Base-by-base conservation (phyloP, 257 asterid species). In the Solanum phureja region DNA sequence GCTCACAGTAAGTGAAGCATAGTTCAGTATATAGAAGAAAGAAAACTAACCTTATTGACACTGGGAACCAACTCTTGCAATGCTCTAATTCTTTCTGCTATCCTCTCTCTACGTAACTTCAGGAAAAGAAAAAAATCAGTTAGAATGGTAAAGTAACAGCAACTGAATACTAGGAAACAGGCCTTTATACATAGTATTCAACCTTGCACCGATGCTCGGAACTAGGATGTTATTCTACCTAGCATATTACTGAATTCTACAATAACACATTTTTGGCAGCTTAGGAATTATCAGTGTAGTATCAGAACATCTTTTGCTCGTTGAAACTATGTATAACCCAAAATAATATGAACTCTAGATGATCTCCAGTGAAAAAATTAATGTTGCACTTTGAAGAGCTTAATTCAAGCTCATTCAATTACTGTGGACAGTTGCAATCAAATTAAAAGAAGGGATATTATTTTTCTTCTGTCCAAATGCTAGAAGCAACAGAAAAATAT, bases 11-110 rank as follows among this genome's bases (percentile, higher is more conserved):
- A 83, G 37, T 66, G 83, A 81, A 38, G 38, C 33, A 19, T 46
- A 42, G 79, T 71, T 77, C 27, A 82, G 10, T 18, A 23, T 56
- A 16, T 38, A 87, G 84, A 83, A 52, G 64, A 84, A 88, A 81
- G 88, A 40, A 84, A 34, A 89, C 91, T 83, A 19, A 91, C 99
- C 99, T 96, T 98, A 95, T 96, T 98, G 88, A 98, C 99, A 93
- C 92, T 95, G 85, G 99, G 99, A 93, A 98, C 99, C 91, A 96
- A 89, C 81, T 98, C 99, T 87, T 98, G 99, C 94, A 98, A 91
- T 58, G 99, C 98, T 91, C 99, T 94, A 84, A 98, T 94, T 90
- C 98, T 93, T 92, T 98, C 99, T 6, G 99, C 98, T 90, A 98
- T 98, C 87, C 97, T 95, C 89, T 98, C 99, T 89, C 99, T 92